Base-by-base conservation (phyloP, 2,329 filamentous ascomycete species). In the Penicillium sp. region DNA sequence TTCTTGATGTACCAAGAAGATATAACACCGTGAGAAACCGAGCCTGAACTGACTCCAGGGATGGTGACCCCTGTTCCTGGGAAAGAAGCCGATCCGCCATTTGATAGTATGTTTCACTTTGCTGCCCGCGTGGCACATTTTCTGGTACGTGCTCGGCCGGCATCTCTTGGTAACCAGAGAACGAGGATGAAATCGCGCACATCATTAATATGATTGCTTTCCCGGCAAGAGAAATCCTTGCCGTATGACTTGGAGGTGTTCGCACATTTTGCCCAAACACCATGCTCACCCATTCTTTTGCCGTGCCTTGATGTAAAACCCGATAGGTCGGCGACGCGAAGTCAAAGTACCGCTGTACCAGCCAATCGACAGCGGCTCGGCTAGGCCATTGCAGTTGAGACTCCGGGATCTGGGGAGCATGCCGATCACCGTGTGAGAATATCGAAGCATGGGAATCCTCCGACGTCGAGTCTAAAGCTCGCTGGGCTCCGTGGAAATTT, bases 1-100 rank as follows among this genome's bases (percentile, higher is more conserved):
- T 65, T 15, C 72, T 60, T 4, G 68, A 72, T 2, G 69, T 67
- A 15, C 67, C 64, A n/a, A 75, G 54, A 13, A 75, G 55, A 46
- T 73, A 74, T 6, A 75, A 49, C 7, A 61, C 56, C 23, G 56
- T 57, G 4, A 63, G 24, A 10, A 66, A 64, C 1, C 63, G 59
- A 18, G 58, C 59, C 13, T 66, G 63, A 0, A 55, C 59, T 1
- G 59, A 63, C 42, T 53, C 51, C 18, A 65, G 42, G 10, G 37
- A 49, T 3, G 63, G 63, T 12, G 53, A 51, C 0, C 63, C 63
- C 0, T 47, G 52, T 24, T 63, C 60, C 18, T 52, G 52, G 1
- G 54, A 43, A 2, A 64, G 52, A 12, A 61, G 39, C 15, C 37
- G 49, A 17, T 64, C 58, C 6, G 60, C 59, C 46, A 58, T 54